phyloP scores from a whole-genome alignment of 1,284 basidiomycete species.

The Cryptococcus floricola region DNA sequence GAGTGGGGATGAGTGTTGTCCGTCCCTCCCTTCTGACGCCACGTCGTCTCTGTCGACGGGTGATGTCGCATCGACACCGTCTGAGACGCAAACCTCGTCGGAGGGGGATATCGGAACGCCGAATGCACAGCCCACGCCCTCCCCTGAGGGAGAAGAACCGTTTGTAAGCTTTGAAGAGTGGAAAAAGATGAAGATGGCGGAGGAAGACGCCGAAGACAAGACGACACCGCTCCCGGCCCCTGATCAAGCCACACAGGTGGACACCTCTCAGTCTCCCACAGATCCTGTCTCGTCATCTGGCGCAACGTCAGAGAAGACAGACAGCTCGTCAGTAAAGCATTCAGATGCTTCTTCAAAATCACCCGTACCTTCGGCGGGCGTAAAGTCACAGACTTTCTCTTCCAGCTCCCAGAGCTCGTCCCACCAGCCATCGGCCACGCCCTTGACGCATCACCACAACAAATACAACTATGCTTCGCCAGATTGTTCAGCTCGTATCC shows the following conservation, averaged over 20 bases:
- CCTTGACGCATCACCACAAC: slow-evolving; percentile 19
- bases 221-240: not conserved
- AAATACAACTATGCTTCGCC: slow-evolving; percentile 91
- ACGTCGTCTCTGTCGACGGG: too few relatives aligned
- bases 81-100: too few relatives aligned
- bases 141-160: not conserved
- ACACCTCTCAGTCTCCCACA: slow-evolving; percentile 21
- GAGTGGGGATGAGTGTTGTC: not conserved
- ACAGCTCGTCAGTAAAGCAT: not conserved
- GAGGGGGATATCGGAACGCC: too few relatives aligned
- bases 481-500: slow-evolving; percentile 91
- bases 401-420: slow-evolving; percentile 4
- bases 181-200: slow-evolving; percentile 64
- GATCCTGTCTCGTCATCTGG: slow-evolving; percentile 13
- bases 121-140: not conserved
- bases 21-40: too few relatives aligned
- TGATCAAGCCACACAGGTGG: not conserved
- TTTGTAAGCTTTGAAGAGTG: slow-evolving; percentile 85
- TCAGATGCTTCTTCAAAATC: slow-evolving; percentile 4
- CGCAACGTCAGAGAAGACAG: slow-evolving; percentile 6
- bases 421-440: slow-evolving; percentile 2
- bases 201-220: slow-evolving; percentile 24
- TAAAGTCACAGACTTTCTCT: not conserved
- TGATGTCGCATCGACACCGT: too few relatives aligned
- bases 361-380: not conserved